Evolutionary conservation across 2,329 filamentous ascomycete species (phyloP).

Genomic region (Clonostachys sp.): DNA sequence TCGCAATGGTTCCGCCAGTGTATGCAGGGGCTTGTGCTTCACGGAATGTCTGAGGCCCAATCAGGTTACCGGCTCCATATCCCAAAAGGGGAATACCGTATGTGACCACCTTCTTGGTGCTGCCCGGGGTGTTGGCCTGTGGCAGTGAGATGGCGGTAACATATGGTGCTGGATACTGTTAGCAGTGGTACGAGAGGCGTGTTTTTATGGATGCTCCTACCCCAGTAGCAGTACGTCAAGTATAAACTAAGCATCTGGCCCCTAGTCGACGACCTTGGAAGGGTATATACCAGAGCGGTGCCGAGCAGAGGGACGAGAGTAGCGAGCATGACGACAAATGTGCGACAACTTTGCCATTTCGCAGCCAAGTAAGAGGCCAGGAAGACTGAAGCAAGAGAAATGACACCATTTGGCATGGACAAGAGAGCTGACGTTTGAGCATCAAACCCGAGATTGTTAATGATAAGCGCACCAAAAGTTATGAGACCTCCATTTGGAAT

Average conservation of each 20-base stretch:
- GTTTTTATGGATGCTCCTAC: neutral
- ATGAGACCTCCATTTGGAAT: slow-evolving; percentile 48
- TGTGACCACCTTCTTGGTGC: slow-evolving; percentile 7
- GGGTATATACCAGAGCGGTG: neutral
- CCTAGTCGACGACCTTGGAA: neutral
- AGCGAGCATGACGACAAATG: neutral
- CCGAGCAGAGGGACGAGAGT: neutral
- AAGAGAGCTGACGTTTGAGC: slow-evolving; percentile 49
- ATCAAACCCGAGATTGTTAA: slow-evolving; percentile 21
- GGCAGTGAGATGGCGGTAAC: slow-evolving; percentile 50
- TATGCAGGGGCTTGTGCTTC: slow-evolving; percentile 1
- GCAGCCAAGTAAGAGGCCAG: neutral
- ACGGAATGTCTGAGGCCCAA: slow-evolving; percentile 6
- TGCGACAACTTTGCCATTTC: neutral
- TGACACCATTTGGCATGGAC: slow-evolving; percentile 60
- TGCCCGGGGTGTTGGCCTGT: slow-evolving; percentile 32
- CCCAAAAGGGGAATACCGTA: slow-evolving; percentile 5
- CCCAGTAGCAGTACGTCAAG: slow-evolving; percentile 1
- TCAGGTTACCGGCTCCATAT: slow-evolving; percentile 4
- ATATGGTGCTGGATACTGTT: slow-evolving; percentile 7
- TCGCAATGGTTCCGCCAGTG: slow-evolving; percentile 39
- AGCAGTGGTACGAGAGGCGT: slow-evolving; percentile 4
- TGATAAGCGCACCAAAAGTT: slow-evolving; percentile 21
- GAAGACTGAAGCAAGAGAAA: slow-evolving; percentile 49
- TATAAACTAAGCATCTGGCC: slow-evolving; percentile 1